Conservation (phyloP, 169 alveolate species). For the Eimeria brunetti region DNA sequence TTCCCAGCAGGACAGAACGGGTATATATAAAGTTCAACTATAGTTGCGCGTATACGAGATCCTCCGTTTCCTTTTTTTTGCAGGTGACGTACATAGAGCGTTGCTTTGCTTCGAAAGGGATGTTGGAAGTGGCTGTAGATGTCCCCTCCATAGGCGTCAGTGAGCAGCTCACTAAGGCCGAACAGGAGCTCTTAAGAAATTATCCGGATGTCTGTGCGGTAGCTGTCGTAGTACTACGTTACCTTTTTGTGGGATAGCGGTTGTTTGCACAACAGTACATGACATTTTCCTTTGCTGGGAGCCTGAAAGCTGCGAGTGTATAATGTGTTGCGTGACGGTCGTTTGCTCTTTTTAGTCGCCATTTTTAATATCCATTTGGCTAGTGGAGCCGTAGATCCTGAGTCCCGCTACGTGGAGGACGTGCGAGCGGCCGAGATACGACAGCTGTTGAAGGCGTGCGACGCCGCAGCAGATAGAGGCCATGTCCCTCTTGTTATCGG, state of each 20-base stretch:
- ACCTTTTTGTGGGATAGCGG: not conserved
- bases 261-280: not conserved
- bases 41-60: not conserved
- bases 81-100: slow-evolving; percentile 92
- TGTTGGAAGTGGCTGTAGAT: slow-evolving; percentile 91
- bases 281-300: not conserved
- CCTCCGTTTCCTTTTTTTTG: not conserved
- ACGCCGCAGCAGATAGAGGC: slow-evolving; percentile 89
- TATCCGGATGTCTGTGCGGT: not conserved
- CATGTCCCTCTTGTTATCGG: slow-evolving; percentile 93
- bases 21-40: not conserved
- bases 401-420: slow-evolving; percentile 90
- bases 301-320: not conserved
- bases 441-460: slow-evolving; percentile 90
- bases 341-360: slow-evolving; percentile 82
- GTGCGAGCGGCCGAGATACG: slow-evolving; percentile 91
- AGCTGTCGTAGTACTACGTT: not conserved
- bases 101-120: slow-evolving; percentile 92
- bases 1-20: not conserved
- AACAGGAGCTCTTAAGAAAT: not conserved
- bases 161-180: slow-evolving; percentile 17
- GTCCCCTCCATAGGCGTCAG: slow-evolving; percentile 90
- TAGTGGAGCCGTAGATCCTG: slow-evolving; percentile 93
- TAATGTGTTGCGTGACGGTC: not conserved
- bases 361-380: slow-evolving; percentile 93